A percentile compares a stretch with the other conserved stretches of the same genome.
phyloP scores from a whole-genome alignment of 345 rosid genomes.

The Schrenkiella parvula region DNA sequence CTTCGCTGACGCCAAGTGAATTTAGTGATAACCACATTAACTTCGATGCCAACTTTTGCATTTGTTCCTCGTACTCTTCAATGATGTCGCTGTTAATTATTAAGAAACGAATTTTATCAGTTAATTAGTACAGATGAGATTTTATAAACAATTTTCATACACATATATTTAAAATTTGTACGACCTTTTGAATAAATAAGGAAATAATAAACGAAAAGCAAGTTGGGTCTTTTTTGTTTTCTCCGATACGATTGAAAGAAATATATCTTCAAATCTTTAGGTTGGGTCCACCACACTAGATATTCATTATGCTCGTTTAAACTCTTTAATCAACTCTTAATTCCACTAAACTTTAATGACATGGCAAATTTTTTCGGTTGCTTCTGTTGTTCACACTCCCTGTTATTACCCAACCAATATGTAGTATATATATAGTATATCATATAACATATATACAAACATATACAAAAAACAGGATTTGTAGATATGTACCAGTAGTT shows the following conservation, averaged over 20 bases:
- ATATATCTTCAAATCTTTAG: conserved; percentile 31
- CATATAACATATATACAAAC: background rate
- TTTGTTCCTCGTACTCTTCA: conserved; percentile 63
- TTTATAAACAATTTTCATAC: background rate
- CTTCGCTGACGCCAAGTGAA: conserved; percentile 37
- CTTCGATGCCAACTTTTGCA: conserved; percentile 51
- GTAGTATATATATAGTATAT: background rate
- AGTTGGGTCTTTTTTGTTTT: conserved; percentile 32
- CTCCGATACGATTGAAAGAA: conserved; percentile 19
- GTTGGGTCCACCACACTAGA: conserved; percentile 30
- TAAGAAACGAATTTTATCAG: background rate
- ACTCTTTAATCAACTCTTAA: background rate
- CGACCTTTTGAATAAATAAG: background rate
- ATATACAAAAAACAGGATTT: background rate
- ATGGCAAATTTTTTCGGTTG: conserved; percentile 15
- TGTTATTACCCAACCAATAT: background rate
- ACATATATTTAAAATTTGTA: background rate
- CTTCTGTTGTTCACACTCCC: conserved; percentile 11
- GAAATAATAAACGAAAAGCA: background rate
- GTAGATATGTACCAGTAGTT: conserved; percentile 56
- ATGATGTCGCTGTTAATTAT: conserved; percentile 45
- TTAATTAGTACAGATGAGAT: background rate
- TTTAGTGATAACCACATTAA: conserved; percentile 44
- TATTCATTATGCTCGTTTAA: conserved; percentile 9
- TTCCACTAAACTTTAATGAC: conserved; percentile 11